phyloP scores from a whole-genome alignment of 2,329 filamentous ascomycete genomes.

The Paraconiothyrium brasiliense region DNA sequence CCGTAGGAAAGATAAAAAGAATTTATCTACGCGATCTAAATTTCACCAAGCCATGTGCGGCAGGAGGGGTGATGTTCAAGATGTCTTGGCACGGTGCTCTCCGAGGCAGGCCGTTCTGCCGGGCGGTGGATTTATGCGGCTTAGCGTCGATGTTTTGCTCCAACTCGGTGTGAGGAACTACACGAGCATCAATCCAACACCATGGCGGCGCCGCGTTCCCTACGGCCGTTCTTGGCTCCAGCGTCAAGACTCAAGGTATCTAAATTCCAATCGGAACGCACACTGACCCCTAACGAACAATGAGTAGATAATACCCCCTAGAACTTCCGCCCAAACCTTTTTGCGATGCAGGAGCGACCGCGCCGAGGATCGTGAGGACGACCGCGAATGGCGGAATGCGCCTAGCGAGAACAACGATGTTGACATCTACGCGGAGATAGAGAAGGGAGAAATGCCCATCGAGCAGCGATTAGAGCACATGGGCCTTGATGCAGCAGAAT shows the following conservation, averaged over 20 bases:
- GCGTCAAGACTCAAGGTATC: slow-evolving; percentile 55
- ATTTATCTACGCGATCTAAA: slow-evolving; percentile 2
- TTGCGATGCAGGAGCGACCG: slow-evolving; percentile 31
- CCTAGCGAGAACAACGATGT: slow-evolving; percentile 23
- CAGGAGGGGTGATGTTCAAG: slow-evolving; percentile 31
- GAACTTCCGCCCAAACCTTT: slow-evolving; percentile 36
- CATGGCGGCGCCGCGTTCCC: slow-evolving; percentile 57
- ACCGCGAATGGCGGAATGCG: slow-evolving; percentile 16
- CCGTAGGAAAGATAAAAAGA: background rate
- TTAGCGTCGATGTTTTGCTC: slow-evolving; percentile 37
- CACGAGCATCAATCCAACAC: slow-evolving; percentile 28
- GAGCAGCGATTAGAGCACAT: slow-evolving; percentile 39
- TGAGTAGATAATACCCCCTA: slow-evolving; percentile 37
- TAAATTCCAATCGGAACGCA: slow-evolving; percentile 6
- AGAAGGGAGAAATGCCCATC: slow-evolving; percentile 33
- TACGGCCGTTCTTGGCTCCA: slow-evolving; percentile 54
- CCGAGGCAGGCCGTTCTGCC: slow-evolving; percentile 35
- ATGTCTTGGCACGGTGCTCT: slow-evolving; percentile 36
- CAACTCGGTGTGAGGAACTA: slow-evolving; percentile 7
- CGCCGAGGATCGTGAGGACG: slow-evolving; percentile 30
- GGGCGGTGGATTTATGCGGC: slow-evolving; percentile 31
- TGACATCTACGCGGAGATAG: slow-evolving; percentile 29
- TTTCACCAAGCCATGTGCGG: slow-evolving; percentile 7
- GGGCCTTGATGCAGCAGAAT: slow-evolving; percentile 40
- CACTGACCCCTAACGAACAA: slow-evolving; percentile 26